Base-by-base conservation (phyloP, 352 stramenopile genomes). In the Globisporangium nodosum region DNA sequence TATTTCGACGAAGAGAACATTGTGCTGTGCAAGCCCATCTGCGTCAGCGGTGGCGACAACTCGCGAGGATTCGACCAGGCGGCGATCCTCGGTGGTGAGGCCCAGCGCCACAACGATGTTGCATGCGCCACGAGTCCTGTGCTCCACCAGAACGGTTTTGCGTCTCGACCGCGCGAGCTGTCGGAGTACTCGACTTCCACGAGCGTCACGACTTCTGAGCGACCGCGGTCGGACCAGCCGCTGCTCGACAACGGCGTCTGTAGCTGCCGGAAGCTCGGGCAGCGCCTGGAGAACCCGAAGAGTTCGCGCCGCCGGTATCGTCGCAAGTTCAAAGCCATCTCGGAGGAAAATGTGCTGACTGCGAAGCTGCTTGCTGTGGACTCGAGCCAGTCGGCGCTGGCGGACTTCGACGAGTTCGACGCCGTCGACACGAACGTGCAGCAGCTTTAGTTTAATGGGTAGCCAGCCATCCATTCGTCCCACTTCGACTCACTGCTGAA, bases 1-100 rank as follows among this genome's bases (percentile, higher is more conserved):
- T 72, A 58, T 31, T 72, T 74, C 11, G 69, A 77, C 42, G 64
- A 71, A 5, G 56, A 64, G 9, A 50, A 58, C 20, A 70, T 74
- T 31, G 21, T 58, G 30, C n/a, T 73, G 20, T 64, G 39, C 20
- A 56, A 67, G 42, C 69, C 69, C 20, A 52, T 71, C 6, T 59
- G 57, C n/a, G 70, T 74, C 49, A 46, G 66, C 5, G 66, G 69
- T 2, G n/a, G 18, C 55, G 24, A n/a, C 21, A 53, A 27, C 12
- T 15, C 58, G 11, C 37, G 37, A 18, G 37, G 37, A 43, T 18
- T 24, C 18, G 53, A 27, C 0, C 49, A 37, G 18, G 46, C 16
- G 1, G 30, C 5, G 31, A 24, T 24, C 35, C n/a, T 48, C 5
- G 33, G 33, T 24, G 42, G 51, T 13, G 51, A 56, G 3, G 16